phyloP scores from a whole-genome alignment of 306 rosid species.

The Vigna radiata region DNA sequence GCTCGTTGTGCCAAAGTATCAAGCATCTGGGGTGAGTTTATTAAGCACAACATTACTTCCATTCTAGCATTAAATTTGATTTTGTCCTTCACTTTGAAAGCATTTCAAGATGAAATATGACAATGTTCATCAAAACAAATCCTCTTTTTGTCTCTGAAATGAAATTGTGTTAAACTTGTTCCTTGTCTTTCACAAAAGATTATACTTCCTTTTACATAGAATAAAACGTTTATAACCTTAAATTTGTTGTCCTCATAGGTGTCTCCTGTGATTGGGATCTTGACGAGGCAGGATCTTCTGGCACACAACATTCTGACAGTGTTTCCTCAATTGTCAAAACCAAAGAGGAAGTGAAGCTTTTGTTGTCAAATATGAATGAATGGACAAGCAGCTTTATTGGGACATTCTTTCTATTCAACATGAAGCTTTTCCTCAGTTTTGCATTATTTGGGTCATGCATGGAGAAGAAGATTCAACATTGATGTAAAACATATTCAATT shows the following conservation, averaged over 20 bases:
- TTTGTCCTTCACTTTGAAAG: not conserved
- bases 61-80: constrained; percentile 5
- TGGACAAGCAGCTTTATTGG: constrained; percentile 43
- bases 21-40: constrained; percentile 75
- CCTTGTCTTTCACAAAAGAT: too few species aligned
- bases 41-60: constrained; percentile 8
- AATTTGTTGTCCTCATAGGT: constrained; percentile 51
- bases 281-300: constrained; percentile 80
- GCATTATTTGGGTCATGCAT: constrained; percentile 46
- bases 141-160: too few species aligned
- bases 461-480: constrained; percentile 45
- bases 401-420: constrained; percentile 28
- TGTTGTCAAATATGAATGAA: constrained; percentile 16
- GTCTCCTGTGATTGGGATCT: constrained; percentile 72
- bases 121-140: too few species aligned
- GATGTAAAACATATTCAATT: constrained; percentile 50
- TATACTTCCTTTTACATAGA: too few species aligned
- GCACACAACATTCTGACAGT: constrained; percentile 72
- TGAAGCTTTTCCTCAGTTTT: constrained; percentile 33
- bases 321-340: constrained; percentile 68
- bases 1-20: constrained; percentile 79
- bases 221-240: not conserved
- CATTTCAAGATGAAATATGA: not conserved
- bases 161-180: too few species aligned
- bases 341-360: constrained; percentile 52